Conservation (phyloP, 805 yeast species). For the Ogataea methylovora region DNA sequence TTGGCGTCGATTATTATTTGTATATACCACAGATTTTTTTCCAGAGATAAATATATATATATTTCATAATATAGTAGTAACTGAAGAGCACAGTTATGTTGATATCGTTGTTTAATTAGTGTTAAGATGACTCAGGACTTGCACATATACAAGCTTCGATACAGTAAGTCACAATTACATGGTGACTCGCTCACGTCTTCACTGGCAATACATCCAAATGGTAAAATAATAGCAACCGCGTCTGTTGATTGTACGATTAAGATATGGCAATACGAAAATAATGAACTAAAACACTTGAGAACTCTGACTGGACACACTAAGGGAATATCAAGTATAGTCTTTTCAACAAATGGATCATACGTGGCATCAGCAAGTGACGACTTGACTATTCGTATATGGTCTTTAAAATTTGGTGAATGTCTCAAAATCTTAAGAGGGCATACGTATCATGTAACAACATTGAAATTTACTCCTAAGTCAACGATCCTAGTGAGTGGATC, state of each 20-base stretch:
- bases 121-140: too few species aligned
- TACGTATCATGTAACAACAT: conserved; percentile 74
- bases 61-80: too few species aligned
- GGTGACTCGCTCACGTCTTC: conserved; percentile 28
- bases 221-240: conserved; percentile 46
- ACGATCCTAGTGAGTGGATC: conserved; percentile 75
- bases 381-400: conserved; percentile 69
- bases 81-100: too few species aligned
- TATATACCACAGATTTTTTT: too few species aligned
- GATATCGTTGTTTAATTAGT: too few species aligned
- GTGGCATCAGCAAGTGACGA: conserved; percentile 88
- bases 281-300: conserved; percentile 24
- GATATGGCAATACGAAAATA: conserved; percentile 37
- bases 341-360: conserved; percentile 67
- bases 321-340: conserved; percentile 70
- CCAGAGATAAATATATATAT: too few species aligned
- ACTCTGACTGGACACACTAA: conserved; percentile 49
- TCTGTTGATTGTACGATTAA: conserved; percentile 53
- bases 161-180: conserved; percentile 6
- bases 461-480: conserved; percentile 66
- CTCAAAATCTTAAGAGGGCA: conserved; percentile 60
- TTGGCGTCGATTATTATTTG: too few species aligned
- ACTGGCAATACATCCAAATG: conserved; percentile 57
- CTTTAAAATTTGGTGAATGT: conserved; percentile 42
- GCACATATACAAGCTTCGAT: conserved; percentile 8